Evolutionary conservation across 768 basidiomycete genomes (phyloP), one percentile per base, ranked within the genome.

Genomic region (Dioszegia hungarica): DNA sequence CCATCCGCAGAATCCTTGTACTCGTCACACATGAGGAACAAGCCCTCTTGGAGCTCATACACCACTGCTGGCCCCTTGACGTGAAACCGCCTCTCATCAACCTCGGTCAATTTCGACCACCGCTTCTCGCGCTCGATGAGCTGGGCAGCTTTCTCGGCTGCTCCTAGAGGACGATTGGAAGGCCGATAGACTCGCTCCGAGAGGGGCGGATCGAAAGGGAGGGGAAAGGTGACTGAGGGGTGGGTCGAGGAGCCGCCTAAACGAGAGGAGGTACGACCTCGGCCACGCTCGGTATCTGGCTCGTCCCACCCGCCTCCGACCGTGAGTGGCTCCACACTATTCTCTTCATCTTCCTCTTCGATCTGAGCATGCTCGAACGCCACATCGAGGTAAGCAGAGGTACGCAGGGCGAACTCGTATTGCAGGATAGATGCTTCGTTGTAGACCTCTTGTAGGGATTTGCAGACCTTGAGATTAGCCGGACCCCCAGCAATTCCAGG

Each of bases 1-100:
- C 58, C 56, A 15, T 66, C 64, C 33, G 59, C 59, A 2, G 10
- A 24, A 24, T 64, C 59, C 9, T 38, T 29, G 40, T 68, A 67
- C 38, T 66, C 62, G 39, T 69, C 66, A 53, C 69, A 71, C 61
- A 71, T 65, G 45, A 75, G 51, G 40, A 75, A 75, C 0, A 75
- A 64, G 15, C 74, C 72, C 45, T 75, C 74, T 54, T 75, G 74
- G 15, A 73, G 49, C 54, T 75, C 74, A 45, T 75, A 75, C 15
- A 75, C 66, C 0, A 67, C 65, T 19, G 66, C 69, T 27, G 48
- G 62, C 5, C 74, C 74, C 24, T 55, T 33, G 12, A 74, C 41
- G 25, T 40, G 46, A 31, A 73, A 45, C 14, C 44, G 47, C n/a
- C 61, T 43, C 33, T 52, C 54, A 15, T 54, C 34, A 11, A 20